A percentile compares a stretch with the other conserved stretches of the same genome.
Conservation (phyloP, 2,329 filamentous ascomycete genomes). For the Microcera coccophila region DNA sequence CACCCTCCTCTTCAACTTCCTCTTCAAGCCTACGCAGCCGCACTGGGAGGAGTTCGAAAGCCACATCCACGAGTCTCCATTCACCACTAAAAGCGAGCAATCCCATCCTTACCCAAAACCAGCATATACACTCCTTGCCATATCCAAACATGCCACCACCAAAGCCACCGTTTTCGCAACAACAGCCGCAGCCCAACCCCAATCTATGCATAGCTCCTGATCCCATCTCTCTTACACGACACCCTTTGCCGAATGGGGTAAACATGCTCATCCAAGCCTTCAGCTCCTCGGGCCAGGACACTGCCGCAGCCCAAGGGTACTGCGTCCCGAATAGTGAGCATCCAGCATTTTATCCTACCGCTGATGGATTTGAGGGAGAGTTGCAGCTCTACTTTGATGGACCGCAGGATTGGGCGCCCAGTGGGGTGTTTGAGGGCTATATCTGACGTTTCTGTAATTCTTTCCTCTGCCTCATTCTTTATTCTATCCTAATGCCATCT, state of each 20-base stretch:
- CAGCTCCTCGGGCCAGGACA: slow-evolving; percentile 27
- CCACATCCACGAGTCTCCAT: slow-evolving; percentile 9
- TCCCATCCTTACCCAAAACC: slow-evolving; percentile 7
- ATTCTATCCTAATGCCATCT: no score
- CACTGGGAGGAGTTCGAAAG: slow-evolving; percentile 11
- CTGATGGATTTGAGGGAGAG: slow-evolving; percentile 46
- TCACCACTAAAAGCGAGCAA: slow-evolving; percentile 13
- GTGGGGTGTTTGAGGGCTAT: slow-evolving; percentile 21
- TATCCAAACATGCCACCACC: no score
- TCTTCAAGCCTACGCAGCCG: slow-evolving; percentile 15
- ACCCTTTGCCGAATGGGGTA: slow-evolving; percentile 29
- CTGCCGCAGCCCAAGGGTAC: slow-evolving; percentile 13
- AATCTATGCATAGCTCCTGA: slow-evolving; percentile 11
- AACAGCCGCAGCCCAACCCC: slow-evolving; percentile 5
- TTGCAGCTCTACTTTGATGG: slow-evolving; percentile 44
- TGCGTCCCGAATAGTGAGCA: slow-evolving; percentile 10
- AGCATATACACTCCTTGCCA: neutral
- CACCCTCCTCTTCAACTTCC: slow-evolving; percentile 12
- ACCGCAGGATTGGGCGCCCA: slow-evolving; percentile 22
- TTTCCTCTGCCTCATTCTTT: neutral
- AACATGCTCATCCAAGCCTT: slow-evolving; percentile 42
- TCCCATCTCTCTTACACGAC: no score
- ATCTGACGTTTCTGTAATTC: slow-evolving; percentile 1
- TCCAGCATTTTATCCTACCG: slow-evolving; percentile 24
- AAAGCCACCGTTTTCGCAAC: slow-evolving; percentile 6